These are phyloP conservation scores for Heliamphora pulchella DNA, from an alignment of 179 eudicot genomes.

Conservation along the genomic window DNA sequence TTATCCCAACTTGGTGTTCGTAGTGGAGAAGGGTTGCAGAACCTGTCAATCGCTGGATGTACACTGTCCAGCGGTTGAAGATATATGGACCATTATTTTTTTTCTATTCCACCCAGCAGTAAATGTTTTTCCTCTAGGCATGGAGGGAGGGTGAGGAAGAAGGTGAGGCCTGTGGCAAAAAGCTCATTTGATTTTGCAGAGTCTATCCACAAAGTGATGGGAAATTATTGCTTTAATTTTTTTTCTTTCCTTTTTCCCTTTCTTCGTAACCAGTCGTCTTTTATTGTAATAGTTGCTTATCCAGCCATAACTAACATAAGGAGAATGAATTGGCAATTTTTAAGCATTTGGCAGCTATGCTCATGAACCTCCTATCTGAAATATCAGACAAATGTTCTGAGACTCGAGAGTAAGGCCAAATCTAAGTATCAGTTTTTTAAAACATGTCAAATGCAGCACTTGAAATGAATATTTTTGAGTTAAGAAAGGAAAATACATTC, in stretches of 20 bases:
- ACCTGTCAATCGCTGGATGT: not conserved
- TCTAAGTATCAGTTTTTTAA: not conserved
- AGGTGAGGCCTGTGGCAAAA: not conserved
- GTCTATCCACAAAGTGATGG: not conserved
- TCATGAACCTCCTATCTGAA: slow-evolving; percentile 3
- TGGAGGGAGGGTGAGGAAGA: slow-evolving; percentile 6
- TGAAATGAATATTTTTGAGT: not conserved
- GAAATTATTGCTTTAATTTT: no score
- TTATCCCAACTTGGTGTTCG: not conserved
- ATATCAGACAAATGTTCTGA: not conserved
- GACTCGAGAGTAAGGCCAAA: not conserved
- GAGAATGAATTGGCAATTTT: no score
- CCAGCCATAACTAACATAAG: no score
- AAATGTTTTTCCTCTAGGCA: not conserved
- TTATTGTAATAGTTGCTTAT: not conserved
- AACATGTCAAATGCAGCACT: slow-evolving; percentile 8
- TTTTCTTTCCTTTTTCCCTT: no score
- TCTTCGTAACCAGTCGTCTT: not conserved
- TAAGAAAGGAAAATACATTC: not conserved
- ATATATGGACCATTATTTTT: no score
- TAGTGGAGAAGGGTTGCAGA: no score
- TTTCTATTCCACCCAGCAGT: no score
- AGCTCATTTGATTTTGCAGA: not conserved
- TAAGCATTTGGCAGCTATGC: not conserved
- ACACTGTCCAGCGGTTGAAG: not conserved